Conservation (phyloP, 2,329 filamentous ascomycete genomes). For the Colletotrichum sp. region DNA sequence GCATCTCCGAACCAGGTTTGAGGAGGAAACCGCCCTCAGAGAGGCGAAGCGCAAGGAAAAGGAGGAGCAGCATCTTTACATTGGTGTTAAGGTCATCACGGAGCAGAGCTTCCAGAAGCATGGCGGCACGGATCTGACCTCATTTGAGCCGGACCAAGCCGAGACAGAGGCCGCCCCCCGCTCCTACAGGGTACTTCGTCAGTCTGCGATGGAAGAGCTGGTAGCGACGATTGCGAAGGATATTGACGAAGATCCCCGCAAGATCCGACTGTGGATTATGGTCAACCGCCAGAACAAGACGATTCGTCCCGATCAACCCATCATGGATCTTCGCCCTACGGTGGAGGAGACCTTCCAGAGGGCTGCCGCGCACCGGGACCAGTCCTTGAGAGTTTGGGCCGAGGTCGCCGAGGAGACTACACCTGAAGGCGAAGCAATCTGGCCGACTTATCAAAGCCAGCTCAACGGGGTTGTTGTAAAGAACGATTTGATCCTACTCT, state of each 20-base stretch:
- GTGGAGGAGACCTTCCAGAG: slow-evolving; percentile 71
- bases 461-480: slow-evolving; percentile 62
- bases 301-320: slow-evolving; percentile 85
- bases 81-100: slow-evolving; percentile 82
- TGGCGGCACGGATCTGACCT: slow-evolving; percentile 82
- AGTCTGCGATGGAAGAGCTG: slow-evolving; percentile 80
- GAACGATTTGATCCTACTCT: slow-evolving; percentile 77
- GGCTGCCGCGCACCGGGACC: slow-evolving; percentile 65
- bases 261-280: slow-evolving; percentile 92
- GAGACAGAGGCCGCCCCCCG: slow-evolving; percentile 73
- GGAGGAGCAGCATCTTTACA: slow-evolving; percentile 93
- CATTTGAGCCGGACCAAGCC: slow-evolving; percentile 65
- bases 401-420: slow-evolving; percentile 75
- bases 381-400: slow-evolving; percentile 84
- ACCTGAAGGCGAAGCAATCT: slow-evolving; percentile 72
- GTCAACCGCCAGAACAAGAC: slow-evolving; percentile 99
- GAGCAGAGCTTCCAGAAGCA: slow-evolving; percentile 82
- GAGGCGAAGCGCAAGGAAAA: slow-evolving; percentile 85
- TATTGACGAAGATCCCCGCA: slow-evolving; percentile 68
- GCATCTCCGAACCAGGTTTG: slow-evolving; percentile 74
- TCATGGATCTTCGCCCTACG: slow-evolving; percentile 78
- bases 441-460: slow-evolving; percentile 68
- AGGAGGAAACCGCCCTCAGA: slow-evolving; percentile 79
- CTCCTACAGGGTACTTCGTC: slow-evolving; percentile 74
- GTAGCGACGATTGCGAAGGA: slow-evolving; percentile 74